Evolutionary conservation across 2,329 filamentous ascomycete genomes (phyloP), one percentile per base, ranked within the genome.

Genomic region (Ascochyta pisi): DNA sequence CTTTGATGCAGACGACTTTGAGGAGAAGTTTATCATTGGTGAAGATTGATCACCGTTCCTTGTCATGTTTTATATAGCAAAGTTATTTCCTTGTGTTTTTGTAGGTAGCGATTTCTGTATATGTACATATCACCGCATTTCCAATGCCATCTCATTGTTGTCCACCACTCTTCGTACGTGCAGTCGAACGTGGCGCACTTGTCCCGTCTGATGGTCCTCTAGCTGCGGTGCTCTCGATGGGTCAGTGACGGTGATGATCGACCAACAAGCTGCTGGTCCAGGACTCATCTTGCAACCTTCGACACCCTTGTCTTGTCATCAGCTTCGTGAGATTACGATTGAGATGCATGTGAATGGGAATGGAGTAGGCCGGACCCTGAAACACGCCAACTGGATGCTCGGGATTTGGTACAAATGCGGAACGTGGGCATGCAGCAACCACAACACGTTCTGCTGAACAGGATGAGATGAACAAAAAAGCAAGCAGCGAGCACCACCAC

Each of bases 1-100:
- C 56, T 74, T 72, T 15, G 76, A 77, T 55, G 66, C 64, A 0
- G 67, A 70, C 55, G 68, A 38, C 41, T 54, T 44, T 39, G 55
- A 57, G 37, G 29, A 43, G 22, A 37, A 51, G 16, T 45, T 49
- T 35, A 42, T 44, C 15, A 42, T 51, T 47, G 53, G 53, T 27
- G 47, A 56, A 4, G 40, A 31, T 29, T 56, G 33, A 51, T 13
- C 19, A 16, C 42, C 9, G n/a, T 26, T 31, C 38, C 43, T 45
- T 42, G 22, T 31, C n/a, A 22, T 27, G 12, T 40, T 19, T 22
- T 40, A 16, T 34, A 35, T 23, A 40, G n/a, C 15, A 10, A 26
- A 40, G 35, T 29, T 33, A 6, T 22, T 29, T 31, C 19, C 22
- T 23, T 41, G 22, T 41, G 22, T 4, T 38, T 16, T 50, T 39